Evolutionary conservation across 108 stramenopile species (phyloP), one percentile per base, ranked within the genome.

Genomic region (Nitzschia palea): DNA sequence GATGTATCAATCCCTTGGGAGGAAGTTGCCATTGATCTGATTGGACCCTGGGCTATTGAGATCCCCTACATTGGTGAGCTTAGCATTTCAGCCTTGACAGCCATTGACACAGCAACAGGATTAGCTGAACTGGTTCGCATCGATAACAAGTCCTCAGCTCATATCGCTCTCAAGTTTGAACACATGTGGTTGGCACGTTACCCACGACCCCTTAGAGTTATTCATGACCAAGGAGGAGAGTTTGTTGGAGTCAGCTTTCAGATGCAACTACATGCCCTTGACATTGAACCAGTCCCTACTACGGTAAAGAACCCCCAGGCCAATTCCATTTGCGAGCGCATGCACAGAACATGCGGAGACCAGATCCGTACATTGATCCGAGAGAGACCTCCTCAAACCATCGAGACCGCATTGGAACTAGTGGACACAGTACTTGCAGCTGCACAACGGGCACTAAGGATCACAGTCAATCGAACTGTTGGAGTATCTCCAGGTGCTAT

Each of bases 31-130:
- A 37, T 71, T 22, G 74, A 80, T 32, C 25, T 55, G 29, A 76
- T 72, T 40, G 74, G 79, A 3, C 79, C 79, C 32, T 80, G 79
- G 79, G 66, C 55, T 12, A 60, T 76, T 28, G 33, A 52, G 8
- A 52, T 76, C 17, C 34, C 64, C 17, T 47, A 37, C 3, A 9
- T 42, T 26, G 26, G 29, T 28, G 34, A 58, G 3, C 22, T 68
- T 42, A 31, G 54, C 23, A 63, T 79, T 34, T 50, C 31, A 31
- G 78, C 79, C 20, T 33, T 80, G 3, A 75, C 79, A 8, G 50
- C 55, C 51, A 75, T 80, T 40, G 74, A 80, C 36, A 65, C 65
- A 3, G 50, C 34, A 0, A 64, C 74, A 8, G 71, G 61, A 37
- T 36, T 80, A 35, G 42, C 62, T 18, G 74, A 80, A 42, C 14